phyloP scores from a whole-genome alignment of 164 flowering plant genomes.

The Liquidambar formosana region DNA sequence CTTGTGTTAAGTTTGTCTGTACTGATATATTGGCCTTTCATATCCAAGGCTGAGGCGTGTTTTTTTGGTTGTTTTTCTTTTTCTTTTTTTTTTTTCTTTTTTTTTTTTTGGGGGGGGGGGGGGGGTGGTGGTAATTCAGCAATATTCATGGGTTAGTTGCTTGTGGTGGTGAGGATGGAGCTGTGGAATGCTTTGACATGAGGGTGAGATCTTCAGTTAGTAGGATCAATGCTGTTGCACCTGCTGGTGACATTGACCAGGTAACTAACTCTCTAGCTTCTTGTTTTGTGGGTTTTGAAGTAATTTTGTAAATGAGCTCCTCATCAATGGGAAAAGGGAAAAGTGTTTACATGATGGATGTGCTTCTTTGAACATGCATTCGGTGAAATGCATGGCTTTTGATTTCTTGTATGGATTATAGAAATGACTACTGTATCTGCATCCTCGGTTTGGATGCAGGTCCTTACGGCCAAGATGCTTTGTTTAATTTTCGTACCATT shows the following conservation, averaged over 20 bases:
- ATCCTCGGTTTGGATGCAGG: background rate
- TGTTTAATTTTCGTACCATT: background rate
- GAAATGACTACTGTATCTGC: background rate
- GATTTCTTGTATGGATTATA: background rate
- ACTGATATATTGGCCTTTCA: background rate
- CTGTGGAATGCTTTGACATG: conserved; percentile 93
- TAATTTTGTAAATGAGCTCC: background rate
- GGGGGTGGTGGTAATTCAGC: conserved; percentile 54
- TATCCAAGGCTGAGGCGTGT: conserved; percentile 2
- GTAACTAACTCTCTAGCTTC: conserved; percentile 35
- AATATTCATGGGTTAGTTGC: conserved; percentile 87
- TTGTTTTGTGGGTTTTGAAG: background rate
- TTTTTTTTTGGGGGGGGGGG: too few species aligned
- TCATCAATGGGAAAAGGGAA: background rate
- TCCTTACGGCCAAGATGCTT: background rate
- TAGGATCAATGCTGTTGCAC: conserved; percentile 68
- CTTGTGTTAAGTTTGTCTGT: too few species aligned
- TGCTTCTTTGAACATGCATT: background rate
- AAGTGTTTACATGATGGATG: background rate
- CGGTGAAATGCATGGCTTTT: background rate
- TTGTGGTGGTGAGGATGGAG: conserved; percentile 97
- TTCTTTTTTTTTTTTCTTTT: too few species aligned
- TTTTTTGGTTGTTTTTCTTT: conserved; percentile 1
- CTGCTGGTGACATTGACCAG: conserved; percentile 71
- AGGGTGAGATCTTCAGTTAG: conserved; percentile 81